Conservation (phyloP, 768 basidiomycete genomes). For the Termitomyces sp. region DNA sequence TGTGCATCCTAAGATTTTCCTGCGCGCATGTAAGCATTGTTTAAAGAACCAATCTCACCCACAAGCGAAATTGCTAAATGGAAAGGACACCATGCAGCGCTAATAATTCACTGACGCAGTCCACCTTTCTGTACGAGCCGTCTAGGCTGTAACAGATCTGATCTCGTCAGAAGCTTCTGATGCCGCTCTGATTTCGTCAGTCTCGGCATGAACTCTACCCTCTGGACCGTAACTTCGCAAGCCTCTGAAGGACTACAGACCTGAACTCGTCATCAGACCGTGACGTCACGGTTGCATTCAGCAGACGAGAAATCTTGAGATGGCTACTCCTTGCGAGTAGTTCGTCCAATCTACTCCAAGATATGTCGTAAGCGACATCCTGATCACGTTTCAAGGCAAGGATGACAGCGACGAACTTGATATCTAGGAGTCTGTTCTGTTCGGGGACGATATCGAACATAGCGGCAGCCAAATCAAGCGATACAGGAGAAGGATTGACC, state of each 20-base stretch:
- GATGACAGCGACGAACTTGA: not conserved
- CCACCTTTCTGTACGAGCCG: too few relatives aligned
- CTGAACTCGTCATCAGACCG: not conserved
- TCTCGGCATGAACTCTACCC: not conserved
- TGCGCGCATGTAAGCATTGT: too few relatives aligned
- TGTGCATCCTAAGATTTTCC: too few relatives aligned
- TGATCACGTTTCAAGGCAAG: not conserved
- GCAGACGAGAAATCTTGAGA: not conserved
- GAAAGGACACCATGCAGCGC: too few relatives aligned
- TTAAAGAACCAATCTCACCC: too few relatives aligned
- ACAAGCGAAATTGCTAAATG: too few relatives aligned
- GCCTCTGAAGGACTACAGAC: not conserved
- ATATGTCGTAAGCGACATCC: not conserved
- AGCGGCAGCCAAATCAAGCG: not conserved
- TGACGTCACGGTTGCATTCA: not conserved
- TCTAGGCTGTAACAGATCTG: too few relatives aligned
- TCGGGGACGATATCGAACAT: slow-evolving; percentile 4
- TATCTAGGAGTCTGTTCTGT: slow-evolving; percentile 1
- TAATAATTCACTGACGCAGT: too few relatives aligned
- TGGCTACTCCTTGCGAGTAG: not conserved
- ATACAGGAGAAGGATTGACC: not conserved
- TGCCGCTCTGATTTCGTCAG: too few relatives aligned
- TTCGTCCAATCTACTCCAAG: not conserved
- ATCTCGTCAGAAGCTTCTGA: too few relatives aligned
- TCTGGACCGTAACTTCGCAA: not conserved